phyloP scores from a whole-genome alignment of 352 stramenopile genomes.

The Phytophthora vignae region DNA sequence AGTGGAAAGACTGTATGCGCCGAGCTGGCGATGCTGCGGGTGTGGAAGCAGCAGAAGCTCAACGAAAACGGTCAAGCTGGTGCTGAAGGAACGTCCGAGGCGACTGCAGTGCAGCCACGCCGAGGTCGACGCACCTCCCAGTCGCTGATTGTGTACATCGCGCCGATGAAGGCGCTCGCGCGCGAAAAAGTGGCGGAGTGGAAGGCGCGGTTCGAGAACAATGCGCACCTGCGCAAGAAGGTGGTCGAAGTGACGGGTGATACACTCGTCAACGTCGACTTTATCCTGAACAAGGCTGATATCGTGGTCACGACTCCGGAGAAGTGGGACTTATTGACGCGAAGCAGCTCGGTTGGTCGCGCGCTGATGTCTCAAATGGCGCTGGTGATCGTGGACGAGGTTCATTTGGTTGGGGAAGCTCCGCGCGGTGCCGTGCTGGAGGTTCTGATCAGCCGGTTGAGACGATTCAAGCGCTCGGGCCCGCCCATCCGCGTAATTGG shows the following conservation, averaged over 20 bases:
- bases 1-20: conserved; percentile 97
- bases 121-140: conserved; percentile 15
- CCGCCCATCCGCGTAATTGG: conserved; percentile 92
- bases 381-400: conserved; percentile 97
- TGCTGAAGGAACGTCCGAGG: neutral
- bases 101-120: neutral
- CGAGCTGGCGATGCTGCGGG: conserved; percentile 97
- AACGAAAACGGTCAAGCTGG: conserved; percentile 4
- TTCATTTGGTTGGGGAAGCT: conserved; percentile 98
- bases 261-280: conserved; percentile 93
- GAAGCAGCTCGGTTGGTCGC: conserved; percentile 84
- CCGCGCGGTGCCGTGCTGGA: conserved; percentile 91
- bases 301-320: conserved; percentile 98
- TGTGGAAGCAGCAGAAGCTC: conserved; percentile 79
- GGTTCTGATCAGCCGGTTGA: conserved; percentile 91
- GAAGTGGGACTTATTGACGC: conserved; percentile 98
- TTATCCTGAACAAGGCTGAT: conserved; percentile 91
- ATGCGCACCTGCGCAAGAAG: conserved; percentile 83
- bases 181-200: conserved; percentile 97
- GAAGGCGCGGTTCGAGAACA: conserved; percentile 92
- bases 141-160: conserved; percentile 97
- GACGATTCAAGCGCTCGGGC: conserved; percentile 78
- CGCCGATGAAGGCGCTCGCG: conserved; percentile 97
- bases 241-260: conserved; percentile 98
- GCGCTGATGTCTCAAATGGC: conserved; percentile 74